Percentiles rank a stretch among this genome's conserved stretches.
These are phyloP conservation scores for Linum tenue DNA, from an alignment of 345 rosid genomes.

Conservation along the genomic window DNA sequence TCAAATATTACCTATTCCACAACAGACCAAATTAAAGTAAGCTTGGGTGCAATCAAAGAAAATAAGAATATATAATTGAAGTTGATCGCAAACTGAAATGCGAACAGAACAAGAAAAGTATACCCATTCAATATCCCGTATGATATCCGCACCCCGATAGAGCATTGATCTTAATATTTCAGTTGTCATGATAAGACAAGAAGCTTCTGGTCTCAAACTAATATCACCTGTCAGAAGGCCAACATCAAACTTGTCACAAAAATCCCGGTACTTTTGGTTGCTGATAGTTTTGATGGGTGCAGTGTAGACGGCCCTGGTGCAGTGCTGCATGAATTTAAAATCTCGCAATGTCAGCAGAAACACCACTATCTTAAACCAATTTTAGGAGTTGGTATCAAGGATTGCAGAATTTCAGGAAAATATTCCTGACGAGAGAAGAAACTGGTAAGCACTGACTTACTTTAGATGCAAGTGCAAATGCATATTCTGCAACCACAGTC, in stretches of 20 bases:
- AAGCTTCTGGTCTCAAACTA: constrained; percentile 97
- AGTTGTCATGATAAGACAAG: constrained; percentile 97
- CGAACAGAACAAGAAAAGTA: constrained; percentile 6
- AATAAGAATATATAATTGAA: background rate
- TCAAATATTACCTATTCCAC: constrained; percentile 83
- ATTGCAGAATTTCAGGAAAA: background rate
- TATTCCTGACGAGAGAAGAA: background rate
- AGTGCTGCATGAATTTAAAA: constrained; percentile 52
- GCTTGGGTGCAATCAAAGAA: constrained; percentile 11
- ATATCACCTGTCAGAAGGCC: constrained; percentile 98
- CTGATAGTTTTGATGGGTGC: constrained; percentile 99
- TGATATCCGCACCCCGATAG: constrained; percentile 97
- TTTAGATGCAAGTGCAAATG: constrained; percentile 93
- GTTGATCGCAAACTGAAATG: background rate
- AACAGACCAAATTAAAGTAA: constrained; percentile 15
- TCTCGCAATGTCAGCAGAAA: background rate
- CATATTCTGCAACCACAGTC: constrained; percentile 98
- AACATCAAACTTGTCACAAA: constrained; percentile 84
- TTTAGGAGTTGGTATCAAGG: background rate
- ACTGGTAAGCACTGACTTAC: constrained; percentile 26
- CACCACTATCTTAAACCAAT: background rate
- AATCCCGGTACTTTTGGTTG: constrained; percentile 94
- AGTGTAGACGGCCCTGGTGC: constrained; percentile 95
- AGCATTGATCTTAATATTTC: constrained; percentile 99
- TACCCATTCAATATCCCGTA: constrained; percentile 99